A percentile compares a stretch with the other conserved stretches of the same genome.
Evolutionary conservation across 1,139 yeast genomes (phyloP).

Genomic region (Yamadazyma spencermartinsiae): DNA sequence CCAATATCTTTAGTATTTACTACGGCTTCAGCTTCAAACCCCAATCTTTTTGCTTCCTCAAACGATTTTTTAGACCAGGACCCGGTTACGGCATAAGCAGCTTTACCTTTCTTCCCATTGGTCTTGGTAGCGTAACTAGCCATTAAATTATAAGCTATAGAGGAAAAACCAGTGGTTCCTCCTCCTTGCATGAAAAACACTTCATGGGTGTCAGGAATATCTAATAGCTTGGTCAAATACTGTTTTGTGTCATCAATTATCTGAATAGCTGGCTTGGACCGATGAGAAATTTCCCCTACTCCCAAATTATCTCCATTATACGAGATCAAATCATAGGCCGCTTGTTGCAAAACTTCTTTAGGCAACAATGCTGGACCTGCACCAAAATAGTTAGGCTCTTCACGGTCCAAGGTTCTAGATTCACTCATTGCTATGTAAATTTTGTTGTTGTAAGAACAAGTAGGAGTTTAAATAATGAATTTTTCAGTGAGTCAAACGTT

Average conservation of each 20-base stretch:
- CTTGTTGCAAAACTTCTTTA: conserved; percentile 77
- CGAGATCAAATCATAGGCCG: conserved; percentile 77
- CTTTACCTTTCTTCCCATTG: conserved; percentile 72
- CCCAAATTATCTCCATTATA: conserved; percentile 76
- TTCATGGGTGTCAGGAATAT: conserved; percentile 89
- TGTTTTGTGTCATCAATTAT: conserved; percentile 78
- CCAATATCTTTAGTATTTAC: conserved; percentile 66
- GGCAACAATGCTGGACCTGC: conserved; percentile 98
- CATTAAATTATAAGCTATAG: conserved; percentile 77
- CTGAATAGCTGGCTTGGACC: conserved; percentile 77
- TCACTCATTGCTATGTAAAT: neutral
- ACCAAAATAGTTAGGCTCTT: conserved; percentile 84
- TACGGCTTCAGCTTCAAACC: conserved; percentile 71
- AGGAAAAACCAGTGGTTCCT: conserved; percentile 93
- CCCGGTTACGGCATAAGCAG: conserved; percentile 89
- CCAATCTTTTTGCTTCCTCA: conserved; percentile 84
- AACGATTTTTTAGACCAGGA: conserved; percentile 87
- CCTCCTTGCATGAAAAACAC: conserved; percentile 96
- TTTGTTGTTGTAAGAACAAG: neutral
- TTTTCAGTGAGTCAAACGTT: neutral
- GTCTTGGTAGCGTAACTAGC: conserved; percentile 66
- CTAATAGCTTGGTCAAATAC: conserved; percentile 59
- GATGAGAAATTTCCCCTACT: conserved; percentile 92
- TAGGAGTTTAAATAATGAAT: neutral
- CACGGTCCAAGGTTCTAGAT: conserved; percentile 36